Base-by-base conservation (phyloP, 75 land plant genomes). In the Pinus tabuliformis region DNA sequence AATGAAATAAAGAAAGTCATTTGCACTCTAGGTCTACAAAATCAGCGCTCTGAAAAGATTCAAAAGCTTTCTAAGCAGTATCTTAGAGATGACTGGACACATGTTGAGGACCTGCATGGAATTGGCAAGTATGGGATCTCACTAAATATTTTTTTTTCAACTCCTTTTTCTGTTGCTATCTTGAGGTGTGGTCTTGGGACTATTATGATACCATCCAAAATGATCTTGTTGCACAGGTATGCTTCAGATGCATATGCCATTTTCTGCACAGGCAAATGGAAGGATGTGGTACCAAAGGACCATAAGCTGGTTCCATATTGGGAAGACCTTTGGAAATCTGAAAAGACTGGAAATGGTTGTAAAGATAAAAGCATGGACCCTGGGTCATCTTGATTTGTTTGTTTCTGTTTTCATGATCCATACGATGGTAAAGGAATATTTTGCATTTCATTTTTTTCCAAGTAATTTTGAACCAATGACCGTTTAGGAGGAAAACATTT, bases 221-320 rank as follows among this genome's bases (percentile, higher is more conserved):
- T 68, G 52, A 52, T 68, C 42, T 39, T 70, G 24, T 33, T 62
- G 49, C 28, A 52, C 85, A 93, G 96, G 81, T 95, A 95, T 80
- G 96, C 92, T 17, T 84, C 89, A 57, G 98, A 95, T 93, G 96
- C 98, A 28, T 91, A 95, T 86, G 91, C 93, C 36, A 93, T 93
- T 28, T 95, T 95, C 79, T 93, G 95, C 80, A 83, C 88, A 20
- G 98, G 98, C 6, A 66, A 83, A 70, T 88, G 93, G 93, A 76
- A 73, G 63, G 82, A 75, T 3, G 91, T 95, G 6, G 54, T 20
- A 26, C 96, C 98, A 3, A 65, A 76, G 52, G 98, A 95, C 82
- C 90, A 89, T 61, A 89, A 86, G 82, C 83, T 95, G 39, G 72
- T 72, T 16, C 78, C 91, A 62, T 95, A 95, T 36, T 95, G 33